Percentiles rank a stretch among this genome's conserved stretches.
phyloP scores from a whole-genome alignment of 306 rosid species.

The Cucurbita maxima region DNA sequence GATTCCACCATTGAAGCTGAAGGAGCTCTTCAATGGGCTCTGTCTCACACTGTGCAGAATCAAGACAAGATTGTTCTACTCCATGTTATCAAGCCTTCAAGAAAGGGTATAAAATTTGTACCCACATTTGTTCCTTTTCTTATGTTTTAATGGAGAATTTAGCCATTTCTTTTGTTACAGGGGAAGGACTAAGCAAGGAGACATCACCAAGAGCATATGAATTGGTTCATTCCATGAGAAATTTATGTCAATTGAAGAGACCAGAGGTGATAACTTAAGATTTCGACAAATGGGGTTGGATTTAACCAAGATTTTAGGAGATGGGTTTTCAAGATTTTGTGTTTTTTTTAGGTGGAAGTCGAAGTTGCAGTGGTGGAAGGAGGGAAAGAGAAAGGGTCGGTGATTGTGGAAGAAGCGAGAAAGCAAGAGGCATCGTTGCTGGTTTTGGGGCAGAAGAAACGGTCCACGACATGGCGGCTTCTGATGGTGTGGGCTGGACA shows the following conservation, averaged over 20 bases:
- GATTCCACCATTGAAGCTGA: constrained; percentile 86
- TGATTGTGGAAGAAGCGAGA: constrained; percentile 80
- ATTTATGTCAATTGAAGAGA: constrained; percentile 49
- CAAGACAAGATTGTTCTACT: constrained; percentile 65
- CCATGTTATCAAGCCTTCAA: constrained; percentile 50
- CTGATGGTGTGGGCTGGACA: constrained; percentile 82
- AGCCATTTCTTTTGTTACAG: constrained; percentile 4
- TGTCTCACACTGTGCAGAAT: constrained; percentile 67
- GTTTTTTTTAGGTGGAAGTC: constrained; percentile 33
- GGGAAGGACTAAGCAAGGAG: constrained; percentile 34
- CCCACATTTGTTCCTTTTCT: not conserved
- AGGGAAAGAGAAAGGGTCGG: constrained; percentile 70
- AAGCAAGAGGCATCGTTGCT: constrained; percentile 54
- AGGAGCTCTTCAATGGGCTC: constrained; percentile 81
- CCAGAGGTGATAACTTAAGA: constrained; percentile 38
- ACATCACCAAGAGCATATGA: constrained; percentile 49
- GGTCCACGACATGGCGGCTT: constrained; percentile 74
- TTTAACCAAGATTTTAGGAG: no score
- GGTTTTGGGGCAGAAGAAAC: constrained; percentile 82
- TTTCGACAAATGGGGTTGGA: no score
- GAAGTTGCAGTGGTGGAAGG: constrained; percentile 65
- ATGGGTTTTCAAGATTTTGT: not conserved
- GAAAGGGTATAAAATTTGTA: constrained; percentile 34
- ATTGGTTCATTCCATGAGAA: constrained; percentile 47
- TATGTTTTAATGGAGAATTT: no score